Conservation (phyloP, 2,329 filamentous ascomycete species). For the Monilinia polystroma region DNA sequence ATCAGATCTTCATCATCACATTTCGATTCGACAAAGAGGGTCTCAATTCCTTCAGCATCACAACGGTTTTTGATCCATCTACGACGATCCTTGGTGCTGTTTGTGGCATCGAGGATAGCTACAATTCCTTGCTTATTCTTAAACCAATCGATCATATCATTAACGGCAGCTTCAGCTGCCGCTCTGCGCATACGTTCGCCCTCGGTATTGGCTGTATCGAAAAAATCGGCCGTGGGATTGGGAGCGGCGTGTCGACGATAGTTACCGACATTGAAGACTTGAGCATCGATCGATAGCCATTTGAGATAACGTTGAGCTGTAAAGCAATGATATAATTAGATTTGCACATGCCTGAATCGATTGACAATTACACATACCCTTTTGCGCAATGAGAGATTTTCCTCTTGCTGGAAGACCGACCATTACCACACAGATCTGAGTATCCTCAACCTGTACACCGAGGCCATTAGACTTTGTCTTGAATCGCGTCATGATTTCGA, state of each 20-base stretch:
- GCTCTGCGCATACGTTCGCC: constrained; percentile 85
- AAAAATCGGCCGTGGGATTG: constrained; percentile 90
- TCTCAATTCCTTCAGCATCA: constrained; percentile 74
- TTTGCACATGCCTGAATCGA: not conserved
- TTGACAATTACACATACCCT: constrained; percentile 58
- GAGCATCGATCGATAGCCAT: constrained; percentile 92
- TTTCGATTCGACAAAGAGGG: constrained; percentile 93
- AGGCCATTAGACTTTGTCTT: constrained; percentile 55
- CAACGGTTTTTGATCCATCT: constrained; percentile 88
- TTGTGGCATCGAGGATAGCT: constrained; percentile 93
- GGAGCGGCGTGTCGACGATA: constrained; percentile 90
- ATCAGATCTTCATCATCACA: constrained; percentile 95
- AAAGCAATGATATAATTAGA: constrained; percentile 9
- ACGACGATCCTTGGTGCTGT: constrained; percentile 85
- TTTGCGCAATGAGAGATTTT: constrained; percentile 96
- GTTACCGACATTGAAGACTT: constrained; percentile 96
- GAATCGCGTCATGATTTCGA: constrained; percentile 33
- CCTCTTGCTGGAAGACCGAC: constrained; percentile 92
- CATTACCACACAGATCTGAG: constrained; percentile 97
- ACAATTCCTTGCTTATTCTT: constrained; percentile 73
- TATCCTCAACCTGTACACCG: constrained; percentile 88
- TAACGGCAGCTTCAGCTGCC: constrained; percentile 86
- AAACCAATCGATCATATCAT: constrained; percentile 96
- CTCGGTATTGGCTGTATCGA: constrained; percentile 85
- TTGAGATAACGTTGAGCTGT: constrained; percentile 88